These are phyloP conservation scores for Fraxinus greggii DNA, from an alignment of 305 asterid species.

Conservation along the genomic window DNA sequence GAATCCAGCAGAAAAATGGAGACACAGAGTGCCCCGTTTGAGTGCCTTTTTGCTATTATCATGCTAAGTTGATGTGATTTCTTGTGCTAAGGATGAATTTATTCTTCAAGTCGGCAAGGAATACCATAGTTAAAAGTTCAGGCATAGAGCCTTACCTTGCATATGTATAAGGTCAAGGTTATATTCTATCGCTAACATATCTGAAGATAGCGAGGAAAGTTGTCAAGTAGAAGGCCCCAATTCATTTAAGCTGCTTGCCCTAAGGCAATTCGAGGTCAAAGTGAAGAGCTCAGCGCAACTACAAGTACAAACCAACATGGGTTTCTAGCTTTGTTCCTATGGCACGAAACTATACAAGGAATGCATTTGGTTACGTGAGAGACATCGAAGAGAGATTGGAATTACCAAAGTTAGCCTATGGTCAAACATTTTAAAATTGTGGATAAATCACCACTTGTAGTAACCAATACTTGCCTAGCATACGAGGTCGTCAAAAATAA, in stretches of 20 bases:
- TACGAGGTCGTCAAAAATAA: neutral
- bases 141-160: neutral
- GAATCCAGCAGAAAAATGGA: neutral
- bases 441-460: neutral
- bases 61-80: neutral
- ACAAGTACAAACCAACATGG: neutral
- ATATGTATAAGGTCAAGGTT: neutral
- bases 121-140: neutral
- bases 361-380: neutral
- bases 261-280: neutral
- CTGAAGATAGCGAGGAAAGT: neutral
- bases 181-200: neutral
- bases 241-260: neutral
- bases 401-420: no score
- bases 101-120: neutral
- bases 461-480: neutral
- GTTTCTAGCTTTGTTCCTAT: neutral
- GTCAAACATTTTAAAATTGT: neutral
- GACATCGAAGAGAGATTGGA: neutral
- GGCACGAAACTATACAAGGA: neutral
- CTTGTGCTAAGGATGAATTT: neutral
- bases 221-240: neutral
- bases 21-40: neutral
- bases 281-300: neutral
- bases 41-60: neutral